These are phyloP conservation scores for Schizosaccharomyces versatilis DNA, from an alignment of 1,139 yeast genomes.

Conservation along the genomic window DNA sequence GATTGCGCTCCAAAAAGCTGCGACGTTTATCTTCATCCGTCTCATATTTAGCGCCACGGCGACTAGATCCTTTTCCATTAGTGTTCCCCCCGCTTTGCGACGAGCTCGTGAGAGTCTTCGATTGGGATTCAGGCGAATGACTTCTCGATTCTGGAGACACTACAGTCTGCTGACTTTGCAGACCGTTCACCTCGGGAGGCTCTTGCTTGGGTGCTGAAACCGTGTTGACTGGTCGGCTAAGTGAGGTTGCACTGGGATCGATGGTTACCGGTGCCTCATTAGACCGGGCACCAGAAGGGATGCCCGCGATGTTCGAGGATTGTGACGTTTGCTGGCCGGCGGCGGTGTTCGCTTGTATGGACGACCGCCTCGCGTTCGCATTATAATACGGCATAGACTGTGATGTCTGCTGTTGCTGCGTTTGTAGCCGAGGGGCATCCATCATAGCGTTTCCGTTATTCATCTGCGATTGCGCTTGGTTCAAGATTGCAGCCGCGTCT, in stretches of 20 bases:
- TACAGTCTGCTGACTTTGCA: background rate
- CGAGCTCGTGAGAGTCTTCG: background rate
- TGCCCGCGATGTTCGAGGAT: background rate
- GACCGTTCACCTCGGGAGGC: background rate
- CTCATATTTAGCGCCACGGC: conserved; percentile 12
- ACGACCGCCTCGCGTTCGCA: no score
- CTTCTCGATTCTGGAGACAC: background rate
- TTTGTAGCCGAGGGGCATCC: no score
- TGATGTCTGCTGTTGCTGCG: no score
- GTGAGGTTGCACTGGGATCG: no score
- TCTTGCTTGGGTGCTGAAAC: background rate
- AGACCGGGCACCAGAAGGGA: background rate
- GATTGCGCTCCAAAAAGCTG: conserved; percentile 32
- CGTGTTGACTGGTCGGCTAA: background rate
- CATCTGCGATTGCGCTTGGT: conserved; percentile 7
- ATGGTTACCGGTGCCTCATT: no score
- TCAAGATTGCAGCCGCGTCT: conserved; percentile 7
- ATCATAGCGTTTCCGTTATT: no score
- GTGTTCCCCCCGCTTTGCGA: background rate
- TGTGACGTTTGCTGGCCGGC: background rate
- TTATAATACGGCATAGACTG: no score
- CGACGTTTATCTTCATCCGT: conserved; percentile 53
- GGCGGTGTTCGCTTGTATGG: no score
- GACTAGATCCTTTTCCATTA: conserved; percentile 2
- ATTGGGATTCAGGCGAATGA: background rate